phyloP scores from a whole-genome alignment of 176 grass and related monocot genomes.

The Lolium rigidum region DNA sequence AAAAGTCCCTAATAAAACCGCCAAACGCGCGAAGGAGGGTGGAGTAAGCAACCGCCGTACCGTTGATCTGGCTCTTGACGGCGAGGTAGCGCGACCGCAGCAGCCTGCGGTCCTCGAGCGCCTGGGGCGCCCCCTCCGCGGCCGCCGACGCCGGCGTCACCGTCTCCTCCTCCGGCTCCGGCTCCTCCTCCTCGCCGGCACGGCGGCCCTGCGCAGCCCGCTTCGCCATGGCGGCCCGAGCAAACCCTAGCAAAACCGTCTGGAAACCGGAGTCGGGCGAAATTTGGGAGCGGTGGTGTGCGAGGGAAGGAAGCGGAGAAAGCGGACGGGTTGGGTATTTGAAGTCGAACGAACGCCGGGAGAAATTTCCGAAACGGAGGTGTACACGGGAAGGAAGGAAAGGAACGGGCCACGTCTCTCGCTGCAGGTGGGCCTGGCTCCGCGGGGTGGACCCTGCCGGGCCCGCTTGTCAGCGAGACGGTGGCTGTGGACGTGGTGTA shows the following conservation, averaged over 20 bases:
- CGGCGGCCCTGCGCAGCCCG: not conserved
- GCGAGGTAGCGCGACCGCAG: slow-evolving; percentile 78
- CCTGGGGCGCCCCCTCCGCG: not conserved
- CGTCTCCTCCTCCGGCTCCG: not conserved
- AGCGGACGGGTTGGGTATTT: slow-evolving; percentile 10
- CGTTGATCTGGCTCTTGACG: slow-evolving; percentile 73
- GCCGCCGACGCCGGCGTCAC: not conserved
- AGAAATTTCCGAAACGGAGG: not conserved
- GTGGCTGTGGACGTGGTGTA: not conserved
- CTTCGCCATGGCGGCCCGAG: slow-evolving; percentile 7
- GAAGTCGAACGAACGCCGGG: slow-evolving; percentile 4
- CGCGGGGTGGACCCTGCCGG: fast-evolving
- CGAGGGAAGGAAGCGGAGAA: slow-evolving; percentile 17
- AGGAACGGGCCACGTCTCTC: not conserved
- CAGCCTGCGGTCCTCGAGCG: slow-evolving; percentile 53
- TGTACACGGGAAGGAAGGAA: not conserved
- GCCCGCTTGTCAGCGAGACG: not conserved
- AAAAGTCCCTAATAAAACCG: not conserved
- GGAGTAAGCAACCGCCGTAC: slow-evolving; percentile 22
- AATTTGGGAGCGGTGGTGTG: not conserved
- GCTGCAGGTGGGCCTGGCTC: too few species aligned
- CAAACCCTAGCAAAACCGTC: not conserved
- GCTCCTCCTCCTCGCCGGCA: not conserved
- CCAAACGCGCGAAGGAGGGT: not conserved
- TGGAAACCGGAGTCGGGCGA: not conserved